These are phyloP conservation scores for Chloris gayana DNA, from an alignment of 176 grass and related monocot genomes.

Conservation along the genomic window DNA sequence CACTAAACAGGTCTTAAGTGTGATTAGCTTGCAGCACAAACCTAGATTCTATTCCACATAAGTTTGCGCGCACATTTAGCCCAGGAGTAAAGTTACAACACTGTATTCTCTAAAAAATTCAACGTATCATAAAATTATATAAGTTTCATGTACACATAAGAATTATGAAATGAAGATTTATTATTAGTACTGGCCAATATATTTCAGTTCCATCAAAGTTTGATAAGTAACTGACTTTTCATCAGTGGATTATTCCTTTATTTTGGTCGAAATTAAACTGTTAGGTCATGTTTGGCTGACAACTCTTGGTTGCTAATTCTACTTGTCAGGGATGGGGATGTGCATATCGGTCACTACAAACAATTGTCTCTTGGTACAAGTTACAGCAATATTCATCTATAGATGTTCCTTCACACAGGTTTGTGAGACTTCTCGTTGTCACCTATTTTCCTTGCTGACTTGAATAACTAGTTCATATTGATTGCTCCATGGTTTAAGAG, in stretches of 20 bases:
- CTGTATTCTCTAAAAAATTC: background rate
- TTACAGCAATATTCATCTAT: slow-evolving; percentile 86
- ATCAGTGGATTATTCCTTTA: background rate
- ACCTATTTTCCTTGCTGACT: slow-evolving; percentile 22
- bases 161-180: background rate
- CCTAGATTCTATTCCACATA: background rate
- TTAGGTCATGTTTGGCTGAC: slow-evolving; percentile 6
- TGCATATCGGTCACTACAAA: slow-evolving; percentile 94
- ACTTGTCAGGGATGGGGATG: slow-evolving; percentile 86
- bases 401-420: slow-evolving; percentile 91
- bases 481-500: background rate
- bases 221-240: background rate
- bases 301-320: slow-evolving; percentile 19
- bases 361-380: slow-evolving; percentile 91
- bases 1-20: background rate
- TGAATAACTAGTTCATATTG: slow-evolving; percentile 21
- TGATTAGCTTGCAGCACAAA: background rate
- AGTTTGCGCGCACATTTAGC: background rate
- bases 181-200: background rate
- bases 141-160: background rate
- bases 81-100: background rate
- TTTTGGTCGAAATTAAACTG: background rate
- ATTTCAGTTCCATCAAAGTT: slow-evolving; percentile 11
- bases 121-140: background rate
- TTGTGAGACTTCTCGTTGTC: slow-evolving; percentile 19